phyloP scores from a whole-genome alignment of 768 basidiomycete genomes.

The Rhizopogon vulgaris region DNA sequence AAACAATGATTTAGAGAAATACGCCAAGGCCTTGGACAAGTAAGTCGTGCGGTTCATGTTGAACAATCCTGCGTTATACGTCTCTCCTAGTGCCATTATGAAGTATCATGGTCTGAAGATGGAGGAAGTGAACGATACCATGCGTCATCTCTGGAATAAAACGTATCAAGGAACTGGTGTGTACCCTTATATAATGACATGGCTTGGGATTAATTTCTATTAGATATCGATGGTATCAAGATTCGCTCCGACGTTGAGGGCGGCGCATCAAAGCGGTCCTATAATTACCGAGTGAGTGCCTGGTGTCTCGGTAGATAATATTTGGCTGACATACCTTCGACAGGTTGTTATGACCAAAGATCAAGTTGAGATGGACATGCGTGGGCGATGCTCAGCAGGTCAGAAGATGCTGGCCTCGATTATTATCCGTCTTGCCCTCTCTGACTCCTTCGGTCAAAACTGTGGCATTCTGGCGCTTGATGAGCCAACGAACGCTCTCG shows the following conservation, averaged over 20 bases:
- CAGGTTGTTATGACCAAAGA: constrained; percentile 99
- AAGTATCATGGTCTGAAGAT: constrained; percentile 96
- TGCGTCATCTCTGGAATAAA: constrained; percentile 96
- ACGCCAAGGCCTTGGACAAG: constrained; percentile 96
- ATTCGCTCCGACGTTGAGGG: constrained; percentile 94
- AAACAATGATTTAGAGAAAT: constrained; percentile 95
- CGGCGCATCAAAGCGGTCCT: constrained; percentile 82
- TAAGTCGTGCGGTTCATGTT: constrained; percentile 29
- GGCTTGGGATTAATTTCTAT: constrained; percentile 6
- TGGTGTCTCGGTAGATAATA: constrained; percentile 1
- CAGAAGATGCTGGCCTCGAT: constrained; percentile 99
- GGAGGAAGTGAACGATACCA: constrained; percentile 98
- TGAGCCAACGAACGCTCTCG: constrained; percentile 96
- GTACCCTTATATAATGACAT: constrained; percentile 16
- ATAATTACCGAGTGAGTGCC: constrained; percentile 84
- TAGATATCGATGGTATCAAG: constrained; percentile 97
- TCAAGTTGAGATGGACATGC: constrained; percentile 99
- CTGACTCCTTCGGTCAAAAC: constrained; percentile 96
- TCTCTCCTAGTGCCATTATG: constrained; percentile 81
- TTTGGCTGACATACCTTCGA: constrained; percentile 9
- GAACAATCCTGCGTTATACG: constrained; percentile 10
- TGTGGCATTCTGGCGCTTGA: constrained; percentile 97
- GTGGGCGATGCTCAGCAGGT: constrained; percentile 95
- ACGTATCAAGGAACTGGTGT: constrained; percentile 97
- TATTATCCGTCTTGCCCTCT: constrained; percentile 93